These are phyloP conservation scores for Coemansia biformis DNA, from an alignment of 192 early-diverging fungal genomes.

Conservation along the genomic window DNA sequence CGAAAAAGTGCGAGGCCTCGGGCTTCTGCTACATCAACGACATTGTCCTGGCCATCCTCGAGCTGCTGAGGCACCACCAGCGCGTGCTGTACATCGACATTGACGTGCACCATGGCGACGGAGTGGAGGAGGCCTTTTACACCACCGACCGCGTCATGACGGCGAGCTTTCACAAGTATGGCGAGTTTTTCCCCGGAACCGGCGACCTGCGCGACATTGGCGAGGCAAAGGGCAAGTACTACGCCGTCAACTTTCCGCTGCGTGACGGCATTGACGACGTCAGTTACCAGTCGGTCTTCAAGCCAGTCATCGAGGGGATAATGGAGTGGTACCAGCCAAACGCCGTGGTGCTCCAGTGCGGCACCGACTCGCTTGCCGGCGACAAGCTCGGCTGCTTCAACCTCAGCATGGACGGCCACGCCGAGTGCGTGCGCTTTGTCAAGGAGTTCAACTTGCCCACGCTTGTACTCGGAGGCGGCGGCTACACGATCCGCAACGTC, in stretches of 20 bases:
- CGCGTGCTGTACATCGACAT: constrained; percentile 97
- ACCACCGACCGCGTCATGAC: constrained; percentile 99
- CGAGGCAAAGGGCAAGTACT: constrained; percentile 79
- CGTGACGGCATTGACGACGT: constrained; percentile 91
- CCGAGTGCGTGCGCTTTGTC: constrained; percentile 88
- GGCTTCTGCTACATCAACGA: constrained; percentile 99
- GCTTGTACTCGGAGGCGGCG: constrained; percentile 91
- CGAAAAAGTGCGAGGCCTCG: constrained; percentile 91
- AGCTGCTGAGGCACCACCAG: constrained; percentile 79
- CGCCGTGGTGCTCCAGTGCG: constrained; percentile 91
- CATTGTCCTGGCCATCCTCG: constrained; percentile 90
- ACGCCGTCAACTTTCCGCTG: constrained; percentile 94
- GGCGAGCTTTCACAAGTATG: constrained; percentile 96
- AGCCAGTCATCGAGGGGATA: constrained; percentile 74
- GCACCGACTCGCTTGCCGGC: constrained; percentile 90
- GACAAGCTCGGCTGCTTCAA: constrained; percentile 95
- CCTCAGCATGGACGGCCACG: constrained; percentile 89
- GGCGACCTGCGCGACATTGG: constrained; percentile 95
- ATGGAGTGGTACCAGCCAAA: constrained; percentile 93
- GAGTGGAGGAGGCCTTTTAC: constrained; percentile 98
- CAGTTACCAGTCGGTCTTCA: constrained; percentile 86
- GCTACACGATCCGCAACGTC: constrained; percentile 96
- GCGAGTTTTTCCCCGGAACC: constrained; percentile 97
- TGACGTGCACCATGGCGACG: constrained; percentile 98
- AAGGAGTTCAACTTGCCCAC: constrained; percentile 87